Evolutionary conservation across 179 eudicot species (phyloP), one percentile per base, ranked within the genome.

Genomic region (Drosera spatulata): DNA sequence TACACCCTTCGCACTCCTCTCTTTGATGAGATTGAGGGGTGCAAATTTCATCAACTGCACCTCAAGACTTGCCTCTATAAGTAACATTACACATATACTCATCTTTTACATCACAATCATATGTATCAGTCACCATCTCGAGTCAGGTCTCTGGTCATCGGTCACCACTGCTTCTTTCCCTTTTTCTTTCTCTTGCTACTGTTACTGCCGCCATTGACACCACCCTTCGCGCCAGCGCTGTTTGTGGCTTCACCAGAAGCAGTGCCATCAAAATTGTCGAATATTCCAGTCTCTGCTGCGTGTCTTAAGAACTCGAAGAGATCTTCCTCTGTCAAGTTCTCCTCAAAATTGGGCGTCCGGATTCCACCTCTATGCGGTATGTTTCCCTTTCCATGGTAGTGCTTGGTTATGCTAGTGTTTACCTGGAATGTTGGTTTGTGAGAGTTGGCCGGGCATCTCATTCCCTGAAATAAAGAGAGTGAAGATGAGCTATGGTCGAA

Each of bases 361-460:
- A 68, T 71, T 59, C 85, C 75, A 41, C 84, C 82, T 71, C 76
- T 73, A 3, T 79, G 79, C 8, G 87, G 60, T 61, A 72, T 51
- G 4, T 74, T 33, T 66, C 86, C 88, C 66, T 82, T 82, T 45
- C 82, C 80, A 37, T 56, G 63, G 71, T 8, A 70, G 58, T 71
- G 80, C 77, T 78, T 84, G n/a, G 88, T 79, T 58, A 88, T 66
- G 45, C 74, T 89, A 5, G 99, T 89, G 74, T 86, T 93, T 41
- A 93, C 97, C 61, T 89, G 97, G 71, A 93, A 93, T 64, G 84
- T 86, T 60, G 99, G 88, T 69, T 86, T 93, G 83, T 93, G 99
- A 51, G 91, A 78, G 73, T 89, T 93, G 39, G 71, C 91, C n/a
- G 86, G 85, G 62, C 97, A 93, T 67, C 95, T 83, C 95, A 93